Base-by-base conservation (phyloP, 345 rosid genomes). In the Aquilaria yunnanensis region DNA sequence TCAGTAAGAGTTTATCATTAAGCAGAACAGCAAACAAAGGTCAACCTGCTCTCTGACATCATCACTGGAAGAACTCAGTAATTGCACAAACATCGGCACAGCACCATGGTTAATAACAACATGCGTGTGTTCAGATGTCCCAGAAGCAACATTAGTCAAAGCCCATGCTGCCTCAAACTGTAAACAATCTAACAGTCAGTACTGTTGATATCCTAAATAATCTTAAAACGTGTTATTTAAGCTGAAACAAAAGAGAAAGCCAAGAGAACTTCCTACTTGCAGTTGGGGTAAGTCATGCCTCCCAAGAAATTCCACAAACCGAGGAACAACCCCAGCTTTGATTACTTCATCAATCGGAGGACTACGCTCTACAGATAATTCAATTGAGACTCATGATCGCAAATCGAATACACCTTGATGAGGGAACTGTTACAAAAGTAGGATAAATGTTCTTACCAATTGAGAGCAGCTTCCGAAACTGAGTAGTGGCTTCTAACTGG, bases 161-260 rank as follows among this genome's bases (percentile, higher is more conserved):
- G 96, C 96, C 96, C 96, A 88, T 6, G 96, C 96, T 63, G 93
- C 93, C 71, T 89, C 93, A 72, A 90, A 90, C 97, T 90, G 79
- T 63, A 70, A 41, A 63, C 34, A 32, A 61, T 66, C 37, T 32
- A 55, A 62, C 59, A 62, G 31, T 54, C 61, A 71, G 56, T 62
- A 61, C 58, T 54, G 53, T 50, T 16, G 30, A 46, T 61, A 33
- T 48, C 61, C 65, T 37, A 2, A 51, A 14, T 10, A 33, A 43
- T 9, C 64, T n/a, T 49, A 72, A 16, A 5, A 56, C 51, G 32
- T n/a, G 30, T 48, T 55, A 55, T 46, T 63, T 60, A 16, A 29
- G 50, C 31, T 49, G 29, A 61, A 37, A 57, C 56, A 69, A 32
- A 62, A 63, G 23, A 16, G 37, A 66, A 62, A 8, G 7, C 43